phyloP scores from a whole-genome alignment of 2,329 filamentous ascomycete species.

The Microascus cirrosus region DNA sequence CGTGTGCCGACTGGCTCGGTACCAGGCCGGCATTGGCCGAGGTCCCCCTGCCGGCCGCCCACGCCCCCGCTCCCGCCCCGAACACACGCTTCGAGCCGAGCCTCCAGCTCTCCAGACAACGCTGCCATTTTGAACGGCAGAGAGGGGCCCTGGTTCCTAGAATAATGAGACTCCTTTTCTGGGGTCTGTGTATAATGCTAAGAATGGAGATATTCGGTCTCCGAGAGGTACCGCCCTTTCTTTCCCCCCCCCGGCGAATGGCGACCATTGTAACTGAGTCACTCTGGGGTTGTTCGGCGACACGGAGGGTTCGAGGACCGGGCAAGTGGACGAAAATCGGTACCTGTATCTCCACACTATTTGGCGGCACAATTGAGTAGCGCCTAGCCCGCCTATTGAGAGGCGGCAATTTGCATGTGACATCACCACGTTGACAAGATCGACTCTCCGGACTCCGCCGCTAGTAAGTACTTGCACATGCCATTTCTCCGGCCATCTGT shows the following conservation, averaged over 20 bases:
- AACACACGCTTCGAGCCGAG: background rate
- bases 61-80: background rate
- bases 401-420: background rate
- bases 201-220: background rate
- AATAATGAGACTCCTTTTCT: no score
- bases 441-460: background rate
- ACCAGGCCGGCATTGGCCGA: background rate
- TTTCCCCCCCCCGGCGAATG: background rate
- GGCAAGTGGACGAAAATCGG: background rate
- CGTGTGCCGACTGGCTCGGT: background rate
- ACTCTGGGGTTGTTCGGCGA: background rate
- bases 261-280: no score
- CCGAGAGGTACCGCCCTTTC: background rate
- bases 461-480: background rate
- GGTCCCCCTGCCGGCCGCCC: background rate
- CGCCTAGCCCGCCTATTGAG: background rate
- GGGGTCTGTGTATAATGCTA: background rate
- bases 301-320: background rate
- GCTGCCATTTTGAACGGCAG: no score
- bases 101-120: background rate
- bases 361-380: background rate
- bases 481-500: background rate
- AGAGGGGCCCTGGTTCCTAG: no score
- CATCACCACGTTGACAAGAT: background rate
- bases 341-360: background rate